Conservation (phyloP, 75 land plant genomes). For the Cryptomeria japonica region DNA sequence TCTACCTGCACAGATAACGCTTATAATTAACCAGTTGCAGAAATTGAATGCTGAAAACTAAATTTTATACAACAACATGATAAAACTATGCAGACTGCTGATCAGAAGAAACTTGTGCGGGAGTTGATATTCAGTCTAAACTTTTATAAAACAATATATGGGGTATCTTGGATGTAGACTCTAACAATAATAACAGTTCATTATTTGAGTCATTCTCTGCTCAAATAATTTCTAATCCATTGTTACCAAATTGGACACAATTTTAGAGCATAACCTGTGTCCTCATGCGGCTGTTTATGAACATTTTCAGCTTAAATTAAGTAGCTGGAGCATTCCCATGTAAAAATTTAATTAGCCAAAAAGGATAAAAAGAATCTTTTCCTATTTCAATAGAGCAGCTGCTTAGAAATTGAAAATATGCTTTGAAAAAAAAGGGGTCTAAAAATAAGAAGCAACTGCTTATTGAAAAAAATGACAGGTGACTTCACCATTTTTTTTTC, state of each 20-base stretch:
- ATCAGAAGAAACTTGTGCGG: constrained; percentile 3
- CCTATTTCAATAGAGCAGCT: too few species aligned
- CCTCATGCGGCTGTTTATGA: too few species aligned
- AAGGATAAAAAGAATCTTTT: too few species aligned
- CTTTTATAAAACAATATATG: neutral
- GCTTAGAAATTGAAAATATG: too few species aligned
- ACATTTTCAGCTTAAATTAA: too few species aligned
- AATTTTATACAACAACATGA: neutral
- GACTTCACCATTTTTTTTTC: too few species aligned
- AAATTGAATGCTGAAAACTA: neutral
- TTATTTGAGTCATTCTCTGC: too few species aligned
- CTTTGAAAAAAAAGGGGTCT: too few species aligned
- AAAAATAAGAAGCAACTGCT: too few species aligned
- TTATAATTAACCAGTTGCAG: neutral
- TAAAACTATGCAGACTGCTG: neutral
- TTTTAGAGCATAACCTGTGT: neutral
- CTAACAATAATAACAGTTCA: neutral
- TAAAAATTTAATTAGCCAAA: too few species aligned
- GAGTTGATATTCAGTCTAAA: neutral
- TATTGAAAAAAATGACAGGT: too few species aligned
- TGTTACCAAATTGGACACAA: neutral
- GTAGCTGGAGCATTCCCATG: too few species aligned
- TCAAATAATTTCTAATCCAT: neutral
- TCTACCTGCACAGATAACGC: constrained; percentile 69
- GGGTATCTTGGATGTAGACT: neutral